Evolutionary conservation across 2,329 filamentous ascomycete species (phyloP), one percentile per base, ranked within the genome.

Genomic region (Penicillium olsonii): DNA sequence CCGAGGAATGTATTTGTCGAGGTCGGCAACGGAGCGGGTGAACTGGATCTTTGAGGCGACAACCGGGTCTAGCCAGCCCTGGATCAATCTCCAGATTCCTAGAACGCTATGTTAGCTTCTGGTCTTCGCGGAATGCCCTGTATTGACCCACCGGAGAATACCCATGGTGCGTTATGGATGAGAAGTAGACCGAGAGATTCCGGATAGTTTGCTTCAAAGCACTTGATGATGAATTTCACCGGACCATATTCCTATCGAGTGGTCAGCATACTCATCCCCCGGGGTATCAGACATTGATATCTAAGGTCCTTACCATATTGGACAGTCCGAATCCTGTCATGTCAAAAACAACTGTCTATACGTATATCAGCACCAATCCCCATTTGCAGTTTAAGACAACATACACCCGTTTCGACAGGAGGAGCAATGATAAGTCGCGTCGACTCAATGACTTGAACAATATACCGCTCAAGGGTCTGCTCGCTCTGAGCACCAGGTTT

Each of bases 191-290:
- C 92, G 1, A 97, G 80, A 37, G 85, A 92, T 71, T 97, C 92
- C 0, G 92, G 92, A 63, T 96, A 97, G 68, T 97, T 96, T 50
- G 92, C 92, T 75, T 97, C 92, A 67, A 97, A 97, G 70, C 91
- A 95, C 72, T 95, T 94, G 71, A 97, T 95, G 84, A 97, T 96
- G 74, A 97, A 97, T 65, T 95, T 97, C 50, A 96, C 88, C 1
- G 92, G 92, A 0, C 87, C 83, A 70, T 96, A 96, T 69, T 97
- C 92, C 84, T 86, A 44, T 18, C 11, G 2, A 11, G 2, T 8
- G 19, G 27, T 53, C n/a, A 50, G 34, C 26, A 9, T 2, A 11
- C n/a, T n/a, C n/a, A 5, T 17, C 5, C 9, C 33, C n/a, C n/a
- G n/a, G n/a, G n/a, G 6, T 14, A 3, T 29, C 7, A 5, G 18